Evolutionary conservation across 2,329 filamentous ascomycete species (phyloP).

Genomic region (Claviceps arundinis): DNA sequence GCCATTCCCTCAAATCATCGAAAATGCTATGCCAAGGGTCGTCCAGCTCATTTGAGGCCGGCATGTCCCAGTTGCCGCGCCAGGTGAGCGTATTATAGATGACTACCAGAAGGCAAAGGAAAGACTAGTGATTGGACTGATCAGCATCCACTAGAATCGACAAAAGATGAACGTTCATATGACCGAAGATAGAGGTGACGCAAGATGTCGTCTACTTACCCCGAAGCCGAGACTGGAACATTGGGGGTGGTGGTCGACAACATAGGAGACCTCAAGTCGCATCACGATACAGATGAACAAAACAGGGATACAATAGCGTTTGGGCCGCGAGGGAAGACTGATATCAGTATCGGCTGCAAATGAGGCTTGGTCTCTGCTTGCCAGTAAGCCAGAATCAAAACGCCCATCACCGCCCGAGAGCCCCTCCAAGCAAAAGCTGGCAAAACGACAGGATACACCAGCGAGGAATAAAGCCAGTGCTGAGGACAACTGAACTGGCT

Average conservation of each 20-base stretch:
- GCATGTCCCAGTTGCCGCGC: slow-evolving; percentile 17
- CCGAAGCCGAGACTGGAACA: slow-evolving; percentile 37
- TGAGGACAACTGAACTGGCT: slow-evolving; percentile 34
- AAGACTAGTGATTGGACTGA: slow-evolving; percentile 21
- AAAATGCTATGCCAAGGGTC: slow-evolving; percentile 34
- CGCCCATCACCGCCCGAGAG: slow-evolving; percentile 33
- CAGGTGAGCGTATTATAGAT: slow-evolving; percentile 30
- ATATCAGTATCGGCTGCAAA: slow-evolving; percentile 22
- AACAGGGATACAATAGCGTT: slow-evolving; percentile 30
- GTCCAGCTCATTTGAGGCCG: slow-evolving; percentile 23
- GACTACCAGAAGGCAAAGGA: slow-evolving; percentile 31
- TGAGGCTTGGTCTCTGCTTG: slow-evolving; percentile 10
- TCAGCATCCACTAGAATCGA: neutral
- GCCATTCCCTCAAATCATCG: slow-evolving; percentile 35
- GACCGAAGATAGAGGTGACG: neutral
- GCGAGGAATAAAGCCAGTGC: slow-evolving; percentile 33
- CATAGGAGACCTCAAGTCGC: slow-evolving; percentile 34
- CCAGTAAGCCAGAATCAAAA: slow-evolving; percentile 23
- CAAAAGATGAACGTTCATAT: neutral
- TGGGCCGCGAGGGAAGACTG: slow-evolving; percentile 31
- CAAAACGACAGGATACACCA: slow-evolving; percentile 25
- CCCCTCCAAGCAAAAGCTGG: slow-evolving; percentile 30
- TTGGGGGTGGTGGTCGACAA: slow-evolving; percentile 33
- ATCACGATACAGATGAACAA: slow-evolving; percentile 31
- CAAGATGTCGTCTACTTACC: slow-evolving; percentile 14